Conservation (phyloP, 2,329 filamentous ascomycete species). For the Colletotrichum cordylinicola region DNA sequence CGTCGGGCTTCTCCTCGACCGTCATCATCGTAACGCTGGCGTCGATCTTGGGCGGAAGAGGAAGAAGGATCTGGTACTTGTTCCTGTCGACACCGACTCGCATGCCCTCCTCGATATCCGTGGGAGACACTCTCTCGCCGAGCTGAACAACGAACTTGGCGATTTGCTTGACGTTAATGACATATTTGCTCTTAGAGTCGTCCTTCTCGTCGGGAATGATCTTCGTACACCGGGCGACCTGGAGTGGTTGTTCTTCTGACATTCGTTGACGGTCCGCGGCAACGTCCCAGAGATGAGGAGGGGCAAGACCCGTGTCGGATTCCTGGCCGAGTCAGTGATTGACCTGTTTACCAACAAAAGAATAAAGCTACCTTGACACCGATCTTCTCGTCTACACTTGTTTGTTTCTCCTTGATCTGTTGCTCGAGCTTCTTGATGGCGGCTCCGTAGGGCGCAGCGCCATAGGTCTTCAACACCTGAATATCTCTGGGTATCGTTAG, state of each 20-base stretch:
- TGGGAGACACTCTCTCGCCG: slow-evolving; percentile 94
- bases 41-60: slow-evolving; percentile 97
- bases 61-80: slow-evolving; percentile 98
- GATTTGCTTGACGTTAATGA: slow-evolving; percentile 99
- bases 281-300: slow-evolving; percentile 98
- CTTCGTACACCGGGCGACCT: slow-evolving; percentile 98
- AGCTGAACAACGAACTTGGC: slow-evolving; percentile 99
- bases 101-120: slow-evolving; percentile 99
- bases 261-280: slow-evolving; percentile 98
- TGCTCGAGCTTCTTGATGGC: slow-evolving; percentile 97
- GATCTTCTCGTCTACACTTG: slow-evolving; percentile 98
- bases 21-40: slow-evolving; percentile 99
- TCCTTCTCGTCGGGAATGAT: slow-evolving; percentile 98
- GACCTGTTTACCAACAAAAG: neutral
- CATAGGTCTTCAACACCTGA: slow-evolving; percentile 98
- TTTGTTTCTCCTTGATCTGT: slow-evolving; percentile 99
- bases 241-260: slow-evolving; percentile 96
- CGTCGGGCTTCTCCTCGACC: slow-evolving; percentile 98
- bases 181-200: slow-evolving; percentile 98
- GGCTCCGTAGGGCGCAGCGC: slow-evolving; percentile 92
- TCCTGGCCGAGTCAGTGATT: slow-evolving; percentile 60
- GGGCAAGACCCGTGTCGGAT: slow-evolving; percentile 97
- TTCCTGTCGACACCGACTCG: slow-evolving; percentile 96
- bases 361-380: slow-evolving; percentile 70
- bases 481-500: slow-evolving; percentile 75